Base-by-base conservation (phyloP, 176 grass and related monocot species). In the Elymus sibiricus region DNA sequence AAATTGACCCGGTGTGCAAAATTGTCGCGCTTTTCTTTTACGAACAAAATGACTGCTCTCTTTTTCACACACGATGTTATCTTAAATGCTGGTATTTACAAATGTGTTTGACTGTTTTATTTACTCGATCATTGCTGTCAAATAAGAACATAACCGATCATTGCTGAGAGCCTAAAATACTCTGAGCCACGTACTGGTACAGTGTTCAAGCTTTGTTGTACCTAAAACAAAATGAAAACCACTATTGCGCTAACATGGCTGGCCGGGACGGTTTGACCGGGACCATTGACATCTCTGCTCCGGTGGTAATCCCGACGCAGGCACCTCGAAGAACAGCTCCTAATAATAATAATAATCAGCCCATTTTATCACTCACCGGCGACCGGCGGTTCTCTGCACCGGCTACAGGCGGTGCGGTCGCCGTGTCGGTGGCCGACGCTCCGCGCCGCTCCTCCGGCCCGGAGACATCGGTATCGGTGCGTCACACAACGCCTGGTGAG, bases 401-500 rank as follows among this genome's bases (percentile, higher is more conserved):
- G 61, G 89, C 76, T 25, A 19, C 69, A 42, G 49, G 38, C 85
- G 85, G 86, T 88, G 82, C 47, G 69, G 70, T 85, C 82, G 62
- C 86, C 81, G 82, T 82, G 90, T 91, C 90, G 90, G 90, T 88
- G 82, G 63, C 90, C 90, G 90, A 91, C 90, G 90, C 84, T 72
- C 21, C 68, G 90, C 84, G 64, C 21, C 68, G 44, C 44, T 47
- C 15, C 26, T 26, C 39, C n/a, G 42, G 44, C 8, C 12, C 67
- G 76, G 42, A 58, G 25, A 59, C 66, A 44, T 67, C 72, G 58
- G 55, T 37, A 83, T 35, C 73, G 28, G 26, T 16, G 44, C 72
- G 72, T 75, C 79, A 79, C 44, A 39, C 73, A 19, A 4, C 66
- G 51, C 85, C 85, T 80, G 80, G 73, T 80, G 78, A 86, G 86